phyloP scores from a whole-genome alignment of 1,284 basidiomycete genomes.

The Cutaneotrichosporon sp. region DNA sequence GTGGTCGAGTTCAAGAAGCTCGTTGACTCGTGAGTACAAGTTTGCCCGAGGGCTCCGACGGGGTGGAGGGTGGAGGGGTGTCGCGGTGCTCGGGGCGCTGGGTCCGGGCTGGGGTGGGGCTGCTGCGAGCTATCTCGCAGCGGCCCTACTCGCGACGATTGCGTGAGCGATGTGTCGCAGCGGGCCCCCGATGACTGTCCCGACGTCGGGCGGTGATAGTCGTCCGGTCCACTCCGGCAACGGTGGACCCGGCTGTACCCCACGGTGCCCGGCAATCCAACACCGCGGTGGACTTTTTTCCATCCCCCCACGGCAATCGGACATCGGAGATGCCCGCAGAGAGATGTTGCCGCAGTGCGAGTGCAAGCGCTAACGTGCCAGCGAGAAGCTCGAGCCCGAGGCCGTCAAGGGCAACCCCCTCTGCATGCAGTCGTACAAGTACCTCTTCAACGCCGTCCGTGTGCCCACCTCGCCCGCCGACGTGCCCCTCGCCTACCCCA shows the following conservation, averaged over 20 bases:
- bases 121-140: no score
- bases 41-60: not conserved
- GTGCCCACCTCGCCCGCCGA: conserved; percentile 84
- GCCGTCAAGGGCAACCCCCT: conserved; percentile 78
- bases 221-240: not conserved
- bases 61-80: not conserved
- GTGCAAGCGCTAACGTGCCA: no score
- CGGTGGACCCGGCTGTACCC: not conserved
- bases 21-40: conserved; percentile 67
- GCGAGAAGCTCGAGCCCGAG: conserved; percentile 84
- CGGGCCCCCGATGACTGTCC: not conserved
- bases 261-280: not conserved
- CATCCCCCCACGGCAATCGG: no score
- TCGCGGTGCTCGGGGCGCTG: not conserved
- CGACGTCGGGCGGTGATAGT: not conserved
- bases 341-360: no score
- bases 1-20: conserved; percentile 79
- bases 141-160: no score
- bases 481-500: conserved; percentile 78
- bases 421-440: conserved; percentile 95
- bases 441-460: conserved; percentile 90
- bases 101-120: not conserved
- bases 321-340: not conserved
- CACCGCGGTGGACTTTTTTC: not conserved
- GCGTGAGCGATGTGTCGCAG: not conserved